Evolutionary conservation across 208 protist species (phyloP).

Genomic region (Wallacemonas sp.): DNA sequence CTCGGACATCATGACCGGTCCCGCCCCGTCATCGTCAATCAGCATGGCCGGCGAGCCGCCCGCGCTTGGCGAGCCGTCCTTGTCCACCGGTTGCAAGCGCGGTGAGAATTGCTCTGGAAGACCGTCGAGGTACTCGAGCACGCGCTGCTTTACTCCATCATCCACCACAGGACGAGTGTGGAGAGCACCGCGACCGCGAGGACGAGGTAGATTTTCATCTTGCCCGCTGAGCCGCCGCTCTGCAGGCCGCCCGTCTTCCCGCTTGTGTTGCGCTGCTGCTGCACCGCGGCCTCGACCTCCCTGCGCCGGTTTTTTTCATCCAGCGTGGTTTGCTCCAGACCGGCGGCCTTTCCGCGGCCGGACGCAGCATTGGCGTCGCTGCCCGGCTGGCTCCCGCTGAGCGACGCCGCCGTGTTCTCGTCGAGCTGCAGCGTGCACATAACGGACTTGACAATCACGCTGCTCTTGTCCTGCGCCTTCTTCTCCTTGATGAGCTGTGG

Average conservation of each 20-base stretch:
- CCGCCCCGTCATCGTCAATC: neutral
- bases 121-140: constrained; percentile 9
- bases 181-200: constrained; percentile 16
- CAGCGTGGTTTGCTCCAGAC: constrained; percentile 13
- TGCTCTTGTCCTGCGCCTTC: constrained; percentile 41
- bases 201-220: constrained; percentile 3
- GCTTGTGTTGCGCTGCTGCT: constrained; percentile 8
- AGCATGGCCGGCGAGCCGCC: neutral
- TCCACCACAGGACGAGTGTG: constrained; percentile 18
- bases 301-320: constrained; percentile 30
- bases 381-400: constrained; percentile 3
- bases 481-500: constrained; percentile 66
- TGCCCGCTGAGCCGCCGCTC: neutral
- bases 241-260: neutral
- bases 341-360: constrained; percentile 10
- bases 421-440: constrained; percentile 18
- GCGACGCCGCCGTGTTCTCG: constrained; percentile 6
- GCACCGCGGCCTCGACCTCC: constrained; percentile 17
- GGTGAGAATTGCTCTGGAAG: constrained; percentile 13
- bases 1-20: constrained; percentile 16
- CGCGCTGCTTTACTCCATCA: constrained; percentile 23
- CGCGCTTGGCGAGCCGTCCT: neutral
- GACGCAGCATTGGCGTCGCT: constrained; percentile 1
- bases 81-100: neutral
- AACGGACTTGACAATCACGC: constrained; percentile 28